A percentile compares a stretch with the other conserved stretches of the same genome.
phyloP scores from a whole-genome alignment of 148 eudicot species.

The Fallopia convolvulus region DNA sequence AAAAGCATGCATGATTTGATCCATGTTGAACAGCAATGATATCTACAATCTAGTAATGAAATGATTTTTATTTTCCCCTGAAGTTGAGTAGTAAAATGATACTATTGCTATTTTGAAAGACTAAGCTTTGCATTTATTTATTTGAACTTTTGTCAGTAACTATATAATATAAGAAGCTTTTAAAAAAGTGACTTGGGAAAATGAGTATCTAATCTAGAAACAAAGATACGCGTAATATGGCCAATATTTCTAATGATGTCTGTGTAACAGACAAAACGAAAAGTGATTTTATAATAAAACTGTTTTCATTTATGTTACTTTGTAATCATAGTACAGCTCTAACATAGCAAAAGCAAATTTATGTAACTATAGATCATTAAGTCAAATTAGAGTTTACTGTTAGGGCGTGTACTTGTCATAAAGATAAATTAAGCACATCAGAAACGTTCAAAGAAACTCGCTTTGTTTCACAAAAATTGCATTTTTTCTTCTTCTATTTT shows the following conservation, averaged over 20 bases:
- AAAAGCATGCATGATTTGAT: background rate
- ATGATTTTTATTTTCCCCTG: background rate
- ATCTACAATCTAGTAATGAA: background rate
- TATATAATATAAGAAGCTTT: background rate
- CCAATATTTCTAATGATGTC: background rate
- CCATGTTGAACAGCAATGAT: background rate
- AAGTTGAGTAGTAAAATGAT: background rate
- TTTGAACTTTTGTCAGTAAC: background rate
- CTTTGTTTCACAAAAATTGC: too few species aligned
- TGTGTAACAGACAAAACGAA: background rate
- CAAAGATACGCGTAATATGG: background rate
- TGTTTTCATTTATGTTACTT: background rate
- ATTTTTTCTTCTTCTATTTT: too few species aligned
- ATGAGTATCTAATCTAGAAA: slow-evolving; percentile 3
- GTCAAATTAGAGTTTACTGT: too few species aligned
- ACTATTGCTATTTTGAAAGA: background rate
- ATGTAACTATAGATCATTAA: background rate
- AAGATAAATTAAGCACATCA: background rate
- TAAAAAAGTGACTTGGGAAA: slow-evolving; percentile 1
- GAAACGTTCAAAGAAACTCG: background rate
- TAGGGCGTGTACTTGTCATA: too few species aligned
- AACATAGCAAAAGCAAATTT: background rate
- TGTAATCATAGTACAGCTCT: background rate
- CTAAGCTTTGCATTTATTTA: background rate
- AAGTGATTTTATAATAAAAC: background rate